A percentile compares a stretch with the other conserved stretches of the same genome.
phyloP scores from a whole-genome alignment of 1,284 basidiomycete species.

The Melampsora americana region DNA sequence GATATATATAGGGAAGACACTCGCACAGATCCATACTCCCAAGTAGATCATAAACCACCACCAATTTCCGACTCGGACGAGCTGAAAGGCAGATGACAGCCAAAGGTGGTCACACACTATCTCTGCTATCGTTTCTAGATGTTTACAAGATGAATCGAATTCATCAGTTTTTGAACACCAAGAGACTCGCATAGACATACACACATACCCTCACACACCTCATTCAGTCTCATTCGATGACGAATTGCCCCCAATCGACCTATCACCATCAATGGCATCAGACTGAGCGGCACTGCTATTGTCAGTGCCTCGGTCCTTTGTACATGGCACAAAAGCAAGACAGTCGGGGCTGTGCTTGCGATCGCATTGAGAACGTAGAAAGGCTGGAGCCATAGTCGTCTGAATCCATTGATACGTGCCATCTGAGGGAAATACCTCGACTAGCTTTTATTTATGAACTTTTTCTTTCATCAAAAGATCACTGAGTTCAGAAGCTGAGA shows the following conservation, averaged over 20 bases:
- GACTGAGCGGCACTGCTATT: conserved; percentile 1
- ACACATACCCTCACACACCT: conserved; percentile 8
- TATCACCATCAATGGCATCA: conserved; percentile 3
- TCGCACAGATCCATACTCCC: not conserved
- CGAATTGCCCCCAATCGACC: not conserved
- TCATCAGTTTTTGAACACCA: not conserved
- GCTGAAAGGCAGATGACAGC: not conserved
- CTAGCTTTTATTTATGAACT: too few relatives aligned
- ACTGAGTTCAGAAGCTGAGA: too few relatives aligned
- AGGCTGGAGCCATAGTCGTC: not conserved
- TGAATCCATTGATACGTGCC: not conserved
- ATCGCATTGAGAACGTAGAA: not conserved
- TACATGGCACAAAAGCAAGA: not conserved
- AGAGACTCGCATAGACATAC: not conserved
- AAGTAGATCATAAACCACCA: not conserved
- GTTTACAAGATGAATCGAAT: not conserved
- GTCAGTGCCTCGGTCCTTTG: not conserved
- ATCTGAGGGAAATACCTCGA: too few relatives aligned
- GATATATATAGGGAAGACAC: not conserved
- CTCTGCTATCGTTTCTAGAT: not conserved
- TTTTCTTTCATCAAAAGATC: too few relatives aligned
- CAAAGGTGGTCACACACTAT: not conserved
- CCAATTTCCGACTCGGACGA: not conserved
- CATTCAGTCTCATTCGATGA: not conserved
- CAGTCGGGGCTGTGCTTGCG: not conserved